Percentiles rank a stretch among this genome's conserved stretches.
Evolutionary conservation across 164 flowering plant genomes (phyloP).

Genomic region (Piper longum): DNA sequence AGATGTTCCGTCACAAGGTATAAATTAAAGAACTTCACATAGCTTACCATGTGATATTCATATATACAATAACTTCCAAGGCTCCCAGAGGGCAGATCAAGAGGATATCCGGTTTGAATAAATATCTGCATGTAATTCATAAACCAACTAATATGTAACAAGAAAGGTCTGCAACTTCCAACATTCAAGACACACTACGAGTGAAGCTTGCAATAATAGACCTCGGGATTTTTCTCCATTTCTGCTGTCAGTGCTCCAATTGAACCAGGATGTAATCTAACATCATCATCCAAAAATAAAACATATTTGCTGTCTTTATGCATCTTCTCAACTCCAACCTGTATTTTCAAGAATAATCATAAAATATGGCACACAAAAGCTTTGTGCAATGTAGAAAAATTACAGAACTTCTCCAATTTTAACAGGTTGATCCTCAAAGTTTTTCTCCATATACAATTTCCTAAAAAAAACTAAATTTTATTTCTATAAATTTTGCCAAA

Average conservation of each 20-base stretch:
- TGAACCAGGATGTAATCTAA: conserved; percentile 90
- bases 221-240: conserved; percentile 93
- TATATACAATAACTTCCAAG: conserved; percentile 97
- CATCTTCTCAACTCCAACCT: conserved; percentile 87
- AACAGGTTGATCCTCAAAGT: not conserved
- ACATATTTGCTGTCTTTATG: conserved; percentile 90
- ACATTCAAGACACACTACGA: not conserved
- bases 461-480: no score
- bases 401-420: not conserved
- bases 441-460: no score
- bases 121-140: conserved; percentile 58
- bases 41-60: conserved; percentile 92
- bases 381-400: not conserved
- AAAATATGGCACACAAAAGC: not conserved
- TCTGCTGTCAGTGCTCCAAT: conserved; percentile 86
- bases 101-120: conserved; percentile 98
- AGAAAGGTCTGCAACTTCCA: not conserved
- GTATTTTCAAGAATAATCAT: conserved; percentile 5
- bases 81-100: conserved; percentile 95
- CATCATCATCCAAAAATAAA: conserved; percentile 91
- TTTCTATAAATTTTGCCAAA: not conserved
- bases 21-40: not conserved
- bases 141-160: not conserved
- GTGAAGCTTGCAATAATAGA: conserved; percentile 10
- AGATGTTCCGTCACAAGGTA: not conserved